A percentile compares a stretch with the other conserved stretches of the same genome.
These are phyloP conservation scores for Carex myosuroides DNA, from an alignment of 176 grass and related monocot species.

Conservation along the genomic window DNA sequence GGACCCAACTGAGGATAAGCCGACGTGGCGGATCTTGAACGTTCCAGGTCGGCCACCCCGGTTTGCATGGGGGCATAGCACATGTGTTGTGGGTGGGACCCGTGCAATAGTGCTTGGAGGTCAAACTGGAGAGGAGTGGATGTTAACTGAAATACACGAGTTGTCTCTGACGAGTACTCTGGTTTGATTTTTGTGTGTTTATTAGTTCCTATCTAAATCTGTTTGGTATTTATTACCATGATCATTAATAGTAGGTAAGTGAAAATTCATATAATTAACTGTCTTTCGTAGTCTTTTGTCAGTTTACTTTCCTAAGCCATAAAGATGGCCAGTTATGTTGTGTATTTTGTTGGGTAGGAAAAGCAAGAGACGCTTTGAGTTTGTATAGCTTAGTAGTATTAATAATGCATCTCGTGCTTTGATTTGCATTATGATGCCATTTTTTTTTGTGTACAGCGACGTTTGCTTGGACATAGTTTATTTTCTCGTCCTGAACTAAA, in stretches of 20 bases:
- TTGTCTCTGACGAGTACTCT: constrained; percentile 56
- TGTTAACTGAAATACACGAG: constrained; percentile 72
- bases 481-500: background rate
- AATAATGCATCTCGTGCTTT: constrained; percentile 19
- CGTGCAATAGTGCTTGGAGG: constrained; percentile 86
- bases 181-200: constrained; percentile 30
- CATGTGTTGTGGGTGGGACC: constrained; percentile 74
- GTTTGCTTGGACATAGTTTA: background rate
- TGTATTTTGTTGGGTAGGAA: constrained; percentile 20
- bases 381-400: constrained; percentile 25
- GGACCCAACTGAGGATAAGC: constrained; percentile 82
- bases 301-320: constrained; percentile 16
- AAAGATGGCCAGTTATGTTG: constrained; percentile 15
- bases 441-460: background rate
- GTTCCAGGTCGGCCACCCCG: constrained; percentile 67
- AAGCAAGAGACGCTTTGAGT: constrained; percentile 6
- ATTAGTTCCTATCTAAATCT: constrained; percentile 11
- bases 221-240: constrained; percentile 22
- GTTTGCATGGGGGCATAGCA: constrained; percentile 95
- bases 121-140: constrained; percentile 96
- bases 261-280: constrained; percentile 16
- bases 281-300: background rate
- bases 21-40: constrained; percentile 81
- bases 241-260: constrained; percentile 15
- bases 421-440: background rate